phyloP scores from a whole-genome alignment of 306 rosid genomes.

The Rosa chinensis region DNA sequence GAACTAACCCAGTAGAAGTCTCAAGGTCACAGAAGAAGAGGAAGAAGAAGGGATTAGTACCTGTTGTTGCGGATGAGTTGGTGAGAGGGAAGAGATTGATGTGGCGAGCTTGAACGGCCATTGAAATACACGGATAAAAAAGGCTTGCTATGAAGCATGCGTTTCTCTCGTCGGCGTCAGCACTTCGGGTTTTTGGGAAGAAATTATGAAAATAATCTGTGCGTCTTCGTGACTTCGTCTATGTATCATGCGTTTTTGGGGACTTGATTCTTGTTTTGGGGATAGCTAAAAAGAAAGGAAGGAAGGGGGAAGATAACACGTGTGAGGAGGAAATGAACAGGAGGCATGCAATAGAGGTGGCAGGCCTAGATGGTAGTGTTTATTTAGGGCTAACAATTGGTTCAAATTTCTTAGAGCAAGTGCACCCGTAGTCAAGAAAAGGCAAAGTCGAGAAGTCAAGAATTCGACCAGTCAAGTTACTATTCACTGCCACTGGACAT shows the following conservation, averaged over 20 bases:
- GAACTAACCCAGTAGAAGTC: too few relatives aligned
- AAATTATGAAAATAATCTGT: too few relatives aligned
- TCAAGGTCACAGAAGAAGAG: too few relatives aligned
- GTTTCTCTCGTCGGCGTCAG: background rate
- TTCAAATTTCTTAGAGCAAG: too few relatives aligned
- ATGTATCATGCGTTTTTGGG: background rate
- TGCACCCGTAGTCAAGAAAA: too few relatives aligned
- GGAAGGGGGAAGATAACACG: conserved; percentile 6
- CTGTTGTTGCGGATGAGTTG: conserved; percentile 51
- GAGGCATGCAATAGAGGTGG: conserved; percentile 59
- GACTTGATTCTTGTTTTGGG: conserved; percentile 12
- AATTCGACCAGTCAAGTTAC: too few relatives aligned
- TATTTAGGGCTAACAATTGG: conserved; percentile 35
- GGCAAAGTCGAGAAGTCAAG: too few relatives aligned
- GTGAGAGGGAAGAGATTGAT: conserved; percentile 67
- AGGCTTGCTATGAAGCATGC: too few relatives aligned
- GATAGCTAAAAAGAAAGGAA: background rate
- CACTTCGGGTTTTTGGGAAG: background rate
- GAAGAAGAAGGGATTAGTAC: conserved; percentile 24
- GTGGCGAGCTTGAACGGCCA: conserved; percentile 89
- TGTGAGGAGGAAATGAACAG: conserved; percentile 36
- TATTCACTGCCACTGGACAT: too few relatives aligned
- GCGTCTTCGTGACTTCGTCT: background rate
- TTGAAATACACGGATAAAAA: background rate
- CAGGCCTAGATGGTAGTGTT: conserved; percentile 54